Evolutionary conservation across 805 yeast genomes (phyloP), one percentile per base, ranked within the genome.

Genomic region (Grigorovia humatica): DNA sequence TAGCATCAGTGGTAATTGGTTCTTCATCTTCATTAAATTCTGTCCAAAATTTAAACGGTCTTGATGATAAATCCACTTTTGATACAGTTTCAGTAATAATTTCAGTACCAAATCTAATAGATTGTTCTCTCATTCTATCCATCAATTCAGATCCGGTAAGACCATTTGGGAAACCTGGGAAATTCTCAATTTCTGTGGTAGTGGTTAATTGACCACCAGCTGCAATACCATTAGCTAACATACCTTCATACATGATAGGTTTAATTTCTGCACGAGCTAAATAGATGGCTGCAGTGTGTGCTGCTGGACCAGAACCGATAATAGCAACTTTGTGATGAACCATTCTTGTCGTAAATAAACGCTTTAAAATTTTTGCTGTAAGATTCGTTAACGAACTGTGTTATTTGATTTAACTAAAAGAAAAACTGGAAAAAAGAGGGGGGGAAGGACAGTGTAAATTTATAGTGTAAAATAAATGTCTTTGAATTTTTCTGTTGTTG

Each of bases 131-230:
- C 99, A 93, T 93, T 66, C 80, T 78, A 59, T 90, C 97, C 95
- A 95, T 95, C 62, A 93, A 79, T 52, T 78, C 84, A 40, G 88
- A 68, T 55, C 99, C 99, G 50, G 82, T 79, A 63, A 93, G 78
- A 11, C 96, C 99, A 49, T 82, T 79, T 52, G 99, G 98, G 80
- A 93, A 93, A 52, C 99, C 99, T 43, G 99, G 99, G 79, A 91
- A 93, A 77, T 93, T 93, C 73, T 93, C 99, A 62, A 93, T 85
- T 61, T 93, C 99, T 17, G 99, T 93, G 58, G 99, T 93, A 62
- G 99, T 93, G 58, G 99, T 93, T 63, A 93, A 78, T 74, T 93
- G 99, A 55, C 99, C 99, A 63, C 99, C 99, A 29, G 99, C 96
- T 50, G 99, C 99, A 61, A 91, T 79, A 61, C 99, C 99, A 71